These are phyloP conservation scores for Fusarium coicis DNA, from an alignment of 2,329 filamentous ascomycete species.

Conservation along the genomic window DNA sequence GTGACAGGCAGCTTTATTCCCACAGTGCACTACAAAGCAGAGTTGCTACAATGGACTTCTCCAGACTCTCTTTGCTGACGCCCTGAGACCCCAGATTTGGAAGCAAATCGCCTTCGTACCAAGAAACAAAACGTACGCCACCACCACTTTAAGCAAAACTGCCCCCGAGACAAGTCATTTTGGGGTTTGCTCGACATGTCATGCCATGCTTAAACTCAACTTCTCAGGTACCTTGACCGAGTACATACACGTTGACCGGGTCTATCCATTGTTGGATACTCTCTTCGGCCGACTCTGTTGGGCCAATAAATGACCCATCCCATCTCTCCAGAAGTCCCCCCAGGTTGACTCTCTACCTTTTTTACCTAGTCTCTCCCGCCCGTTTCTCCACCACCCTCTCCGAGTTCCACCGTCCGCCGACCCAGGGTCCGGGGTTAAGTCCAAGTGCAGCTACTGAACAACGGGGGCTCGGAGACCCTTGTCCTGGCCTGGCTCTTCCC, in stretches of 20 bases:
- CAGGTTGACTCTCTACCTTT: conserved; percentile 25
- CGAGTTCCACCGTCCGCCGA: conserved; percentile 34
- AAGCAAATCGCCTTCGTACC: conserved; percentile 12
- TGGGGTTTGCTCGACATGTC: conserved; percentile 28
- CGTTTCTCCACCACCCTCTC: conserved; percentile 42
- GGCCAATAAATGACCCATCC: conserved; percentile 27
- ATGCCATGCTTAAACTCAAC: conserved; percentile 10
- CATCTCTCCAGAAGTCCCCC: conserved; percentile 43
- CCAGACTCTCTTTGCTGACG: conserved; percentile 7
- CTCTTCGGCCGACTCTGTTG: conserved; percentile 23
- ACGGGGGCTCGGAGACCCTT: conserved; percentile 30
- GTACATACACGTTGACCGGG: conserved; percentile 20
- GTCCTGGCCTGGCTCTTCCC: conserved; percentile 34
- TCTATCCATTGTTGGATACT: conserved; percentile 16
- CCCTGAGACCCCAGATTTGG: conserved; percentile 13
- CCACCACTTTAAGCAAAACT: conserved; percentile 26
- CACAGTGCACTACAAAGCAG: background rate
- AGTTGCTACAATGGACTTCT: conserved; percentile 7
- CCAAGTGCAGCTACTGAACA: conserved; percentile 20
- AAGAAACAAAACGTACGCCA: conserved; percentile 17
- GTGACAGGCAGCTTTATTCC: background rate
- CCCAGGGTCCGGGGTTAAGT: conserved; percentile 41
- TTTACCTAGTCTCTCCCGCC: conserved; percentile 27
- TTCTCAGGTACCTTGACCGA: conserved; percentile 13
- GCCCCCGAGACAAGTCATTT: conserved; percentile 20